These are phyloP conservation scores for Boletus fagicola DNA, from an alignment of 768 basidiomycete species.

Conservation along the genomic window DNA sequence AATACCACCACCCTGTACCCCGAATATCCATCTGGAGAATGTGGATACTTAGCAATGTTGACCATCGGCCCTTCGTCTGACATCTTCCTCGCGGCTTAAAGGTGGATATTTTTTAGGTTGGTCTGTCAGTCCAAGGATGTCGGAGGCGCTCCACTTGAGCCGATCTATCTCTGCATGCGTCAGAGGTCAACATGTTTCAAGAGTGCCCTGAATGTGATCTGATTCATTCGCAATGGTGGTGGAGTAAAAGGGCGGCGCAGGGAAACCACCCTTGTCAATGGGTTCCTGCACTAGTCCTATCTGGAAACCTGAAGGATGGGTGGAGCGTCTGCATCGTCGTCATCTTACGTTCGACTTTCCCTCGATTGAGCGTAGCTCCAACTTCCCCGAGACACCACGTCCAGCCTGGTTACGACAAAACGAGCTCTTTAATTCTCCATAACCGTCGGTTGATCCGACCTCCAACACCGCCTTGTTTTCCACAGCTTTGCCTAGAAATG, in stretches of 20 bases:
- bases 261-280: not conserved
- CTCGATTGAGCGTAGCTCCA: not conserved
- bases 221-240: not conserved
- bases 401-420: slow-evolving; percentile 2
- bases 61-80: not conserved
- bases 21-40: slow-evolving; percentile 4
- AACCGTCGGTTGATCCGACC: slow-evolving; percentile 6
- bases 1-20: slow-evolving; percentile 19
- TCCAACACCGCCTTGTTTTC: slow-evolving; percentile 16
- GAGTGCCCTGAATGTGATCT: not conserved
- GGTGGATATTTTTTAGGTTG: not conserved
- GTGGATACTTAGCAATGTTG: slow-evolving; percentile 3
- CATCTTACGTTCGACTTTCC: slow-evolving; percentile 7
- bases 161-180: slow-evolving; percentile 1
- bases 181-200: not conserved
- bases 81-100: slow-evolving; percentile 6
- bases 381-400: not conserved
- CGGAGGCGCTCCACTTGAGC: slow-evolving; percentile 1
- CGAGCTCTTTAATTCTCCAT: not conserved
- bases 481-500: slow-evolving; percentile 3
- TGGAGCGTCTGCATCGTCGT: not conserved
- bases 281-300: not conserved
- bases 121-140: slow-evolving; percentile 1
- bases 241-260: not conserved
- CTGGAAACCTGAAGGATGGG: not conserved